phyloP scores from a whole-genome alignment of 805 yeast species.

The Suhomyces canberraensis region DNA sequence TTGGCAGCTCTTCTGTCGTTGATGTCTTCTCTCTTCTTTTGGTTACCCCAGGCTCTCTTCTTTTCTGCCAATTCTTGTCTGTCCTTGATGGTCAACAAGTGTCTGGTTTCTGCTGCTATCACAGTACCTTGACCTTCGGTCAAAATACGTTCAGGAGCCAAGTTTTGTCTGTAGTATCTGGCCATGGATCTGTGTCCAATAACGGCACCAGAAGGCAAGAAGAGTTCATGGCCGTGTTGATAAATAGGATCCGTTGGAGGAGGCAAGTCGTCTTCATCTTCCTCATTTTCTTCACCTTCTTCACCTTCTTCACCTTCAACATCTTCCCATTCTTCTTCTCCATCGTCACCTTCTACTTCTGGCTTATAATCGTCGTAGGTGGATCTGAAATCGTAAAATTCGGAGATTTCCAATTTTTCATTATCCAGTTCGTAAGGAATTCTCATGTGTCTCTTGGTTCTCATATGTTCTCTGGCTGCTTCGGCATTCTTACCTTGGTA shows the following conservation, averaged over 20 bases:
- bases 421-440: conserved; percentile 83
- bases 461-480: conserved; percentile 87
- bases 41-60: conserved; percentile 61
- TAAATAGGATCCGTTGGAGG: conserved; percentile 26
- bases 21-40: conserved; percentile 47
- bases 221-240: conserved; percentile 37
- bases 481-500: conserved; percentile 83
- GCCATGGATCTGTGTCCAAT: conserved; percentile 43
- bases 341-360: conserved; percentile 12
- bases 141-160: conserved; percentile 41
- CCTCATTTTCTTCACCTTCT: conserved; percentile 18
- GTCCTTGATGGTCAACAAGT: conserved; percentile 40
- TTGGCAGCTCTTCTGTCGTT: conserved; percentile 61
- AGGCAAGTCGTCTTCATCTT: conserved; percentile 27
- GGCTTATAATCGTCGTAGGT: conserved; percentile 42
- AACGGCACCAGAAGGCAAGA: conserved; percentile 41
- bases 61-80: conserved; percentile 38
- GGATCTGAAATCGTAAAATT: conserved; percentile 80
- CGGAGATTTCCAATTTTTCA: conserved; percentile 71
- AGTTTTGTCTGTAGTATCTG: conserved; percentile 42
- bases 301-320: conserved; percentile 40
- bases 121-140: conserved; percentile 48
- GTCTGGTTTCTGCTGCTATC: conserved; percentile 51
- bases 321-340: conserved; percentile 21
- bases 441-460: conserved; percentile 79